A percentile compares a stretch with the other conserved stretches of the same genome.
phyloP scores from a whole-genome alignment of 345 rosid genomes.

The Eucalyptus sideroxylon region DNA sequence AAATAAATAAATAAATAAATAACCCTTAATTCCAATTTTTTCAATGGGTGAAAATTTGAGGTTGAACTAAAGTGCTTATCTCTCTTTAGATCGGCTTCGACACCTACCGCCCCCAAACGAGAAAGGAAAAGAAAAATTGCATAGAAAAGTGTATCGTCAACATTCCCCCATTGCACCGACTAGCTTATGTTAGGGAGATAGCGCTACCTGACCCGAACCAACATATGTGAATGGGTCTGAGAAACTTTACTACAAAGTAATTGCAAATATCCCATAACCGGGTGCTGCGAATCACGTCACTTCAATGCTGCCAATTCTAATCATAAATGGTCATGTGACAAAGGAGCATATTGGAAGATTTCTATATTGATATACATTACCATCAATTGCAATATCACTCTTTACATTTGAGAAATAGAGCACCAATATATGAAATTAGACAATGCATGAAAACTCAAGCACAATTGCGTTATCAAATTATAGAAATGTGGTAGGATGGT shows the following conservation, averaged over 20 bases:
- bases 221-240: not conserved
- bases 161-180: not conserved
- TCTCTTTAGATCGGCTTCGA: not conserved
- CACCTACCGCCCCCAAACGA: not conserved
- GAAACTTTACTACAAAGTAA: not conserved
- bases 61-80: not conserved
- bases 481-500: not conserved
- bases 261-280: not conserved
- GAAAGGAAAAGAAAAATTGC: not conserved
- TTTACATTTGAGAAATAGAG: not conserved
- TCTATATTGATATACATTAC: not conserved
- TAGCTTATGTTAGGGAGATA: too few species aligned
- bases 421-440: not conserved
- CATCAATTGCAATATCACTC: too few species aligned
- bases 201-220: too few species aligned
- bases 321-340: fast-evolving
- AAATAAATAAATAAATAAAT: too few species aligned
- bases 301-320: not conserved
- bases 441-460: not conserved
- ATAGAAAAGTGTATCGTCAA: not conserved
- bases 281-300: not conserved
- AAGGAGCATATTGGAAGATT: not conserved
- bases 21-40: not conserved
- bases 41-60: not conserved
- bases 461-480: not conserved